Evolutionary conservation across 2,329 filamentous ascomycete species (phyloP).

Genomic region (Colletotrichum plurivorum): DNA sequence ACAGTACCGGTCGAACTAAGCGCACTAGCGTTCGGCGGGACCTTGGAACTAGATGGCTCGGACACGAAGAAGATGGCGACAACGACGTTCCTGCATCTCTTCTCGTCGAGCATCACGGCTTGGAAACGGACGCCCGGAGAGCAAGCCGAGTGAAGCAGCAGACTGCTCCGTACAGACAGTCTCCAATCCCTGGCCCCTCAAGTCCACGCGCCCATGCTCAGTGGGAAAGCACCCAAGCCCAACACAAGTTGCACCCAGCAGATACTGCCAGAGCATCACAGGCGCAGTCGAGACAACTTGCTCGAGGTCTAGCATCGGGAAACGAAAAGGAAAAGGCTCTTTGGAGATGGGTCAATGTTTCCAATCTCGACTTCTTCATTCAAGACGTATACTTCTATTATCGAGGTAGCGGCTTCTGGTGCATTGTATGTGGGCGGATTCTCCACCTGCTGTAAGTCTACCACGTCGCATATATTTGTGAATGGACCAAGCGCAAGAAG

Average conservation of each 20-base stretch:
- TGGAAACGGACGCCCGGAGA: conserved; percentile 9
- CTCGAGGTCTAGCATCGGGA: conserved; percentile 48
- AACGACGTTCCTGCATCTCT: conserved; percentile 77
- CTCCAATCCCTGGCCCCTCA: conserved; percentile 57
- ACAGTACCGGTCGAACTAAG: background rate
- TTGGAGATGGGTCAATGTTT: conserved; percentile 94
- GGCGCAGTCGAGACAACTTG: conserved; percentile 47
- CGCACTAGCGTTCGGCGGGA: conserved; percentile 32
- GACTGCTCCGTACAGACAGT: conserved; percentile 1
- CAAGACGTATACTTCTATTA: conserved; percentile 90
- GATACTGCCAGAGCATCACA: conserved; percentile 45
- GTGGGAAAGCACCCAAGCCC: conserved; percentile 68
- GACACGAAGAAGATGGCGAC: conserved; percentile 64
- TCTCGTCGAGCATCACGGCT: conserved; percentile 66
- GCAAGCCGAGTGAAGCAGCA: conserved; percentile 1
- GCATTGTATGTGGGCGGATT: conserved; percentile 80
- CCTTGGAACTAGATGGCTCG: conserved; percentile 46
- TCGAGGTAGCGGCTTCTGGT: conserved; percentile 85
- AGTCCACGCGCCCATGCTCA: conserved; percentile 62
- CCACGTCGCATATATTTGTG: background rate
- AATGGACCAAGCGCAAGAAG: background rate
- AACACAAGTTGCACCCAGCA: conserved; percentile 65
- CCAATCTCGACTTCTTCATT: conserved; percentile 90
- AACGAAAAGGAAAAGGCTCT: conserved; percentile 80
- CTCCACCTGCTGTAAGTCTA: conserved; percentile 79